Evolutionary conservation across 495 filamentous ascomycete species (phyloP).

Genomic region (Paragyromitra xinjiangensis): DNA sequence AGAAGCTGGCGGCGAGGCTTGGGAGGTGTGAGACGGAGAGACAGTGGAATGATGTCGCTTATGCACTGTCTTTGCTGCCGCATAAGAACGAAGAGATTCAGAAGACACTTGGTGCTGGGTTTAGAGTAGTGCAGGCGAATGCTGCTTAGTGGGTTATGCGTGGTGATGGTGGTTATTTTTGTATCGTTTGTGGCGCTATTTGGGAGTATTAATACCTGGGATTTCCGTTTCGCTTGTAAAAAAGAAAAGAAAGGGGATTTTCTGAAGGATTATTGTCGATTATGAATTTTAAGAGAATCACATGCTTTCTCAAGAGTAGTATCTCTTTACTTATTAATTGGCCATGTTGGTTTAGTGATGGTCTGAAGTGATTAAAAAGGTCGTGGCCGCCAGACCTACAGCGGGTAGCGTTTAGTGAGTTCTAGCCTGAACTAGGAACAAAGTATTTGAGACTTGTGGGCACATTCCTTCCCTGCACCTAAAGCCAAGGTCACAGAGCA

Average conservation of each 20-base stretch:
- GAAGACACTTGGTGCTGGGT: slow-evolving; percentile 82
- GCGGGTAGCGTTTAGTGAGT: no score
- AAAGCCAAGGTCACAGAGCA: no score
- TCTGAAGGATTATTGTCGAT: neutral
- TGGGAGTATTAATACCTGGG: slow-evolving; percentile 18
- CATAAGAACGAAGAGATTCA: slow-evolving; percentile 98
- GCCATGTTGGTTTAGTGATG: no score
- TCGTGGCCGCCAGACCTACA: no score
- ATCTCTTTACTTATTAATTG: no score
- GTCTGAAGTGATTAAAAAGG: no score
- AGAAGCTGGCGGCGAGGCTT: slow-evolving; percentile 89
- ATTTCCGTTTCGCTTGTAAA: neutral
- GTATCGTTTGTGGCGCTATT: slow-evolving; percentile 5
- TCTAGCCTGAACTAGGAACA: no score
- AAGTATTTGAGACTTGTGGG: no score
- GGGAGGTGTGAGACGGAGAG: slow-evolving; percentile 87
- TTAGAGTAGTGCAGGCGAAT: slow-evolving; percentile 77
- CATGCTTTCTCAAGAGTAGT: neutral
- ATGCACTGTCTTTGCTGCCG: slow-evolving; percentile 83
- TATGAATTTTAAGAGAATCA: neutral
- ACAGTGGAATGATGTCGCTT: slow-evolving; percentile 97
- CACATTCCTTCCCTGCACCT: no score
- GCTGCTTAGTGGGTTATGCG: slow-evolving; percentile 52
- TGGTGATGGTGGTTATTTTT: neutral
- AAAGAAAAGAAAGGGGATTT: neutral